A percentile compares a stretch with the other conserved stretches of the same genome.
Evolutionary conservation across 1,284 basidiomycete species (phyloP).

Genomic region (Tausonia pullulans): DNA sequence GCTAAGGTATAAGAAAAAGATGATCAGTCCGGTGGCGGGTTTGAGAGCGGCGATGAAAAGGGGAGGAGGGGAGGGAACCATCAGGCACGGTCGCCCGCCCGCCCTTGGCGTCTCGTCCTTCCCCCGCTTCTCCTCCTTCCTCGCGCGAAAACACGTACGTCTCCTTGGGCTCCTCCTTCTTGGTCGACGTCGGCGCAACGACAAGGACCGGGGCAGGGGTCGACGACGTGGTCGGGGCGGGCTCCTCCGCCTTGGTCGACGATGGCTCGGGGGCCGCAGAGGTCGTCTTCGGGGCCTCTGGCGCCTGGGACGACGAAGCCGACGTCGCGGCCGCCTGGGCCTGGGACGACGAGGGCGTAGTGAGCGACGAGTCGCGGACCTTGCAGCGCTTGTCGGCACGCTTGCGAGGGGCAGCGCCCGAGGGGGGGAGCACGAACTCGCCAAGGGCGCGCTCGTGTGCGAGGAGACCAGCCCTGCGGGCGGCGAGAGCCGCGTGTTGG

Average conservation of each 20-base stretch:
- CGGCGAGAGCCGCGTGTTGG: neutral
- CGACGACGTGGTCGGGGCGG: neutral
- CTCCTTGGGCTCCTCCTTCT: neutral
- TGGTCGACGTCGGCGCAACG: neutral
- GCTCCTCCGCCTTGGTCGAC: neutral
- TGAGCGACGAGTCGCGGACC: neutral
- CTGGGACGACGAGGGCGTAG: neutral
- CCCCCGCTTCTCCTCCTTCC: neutral
- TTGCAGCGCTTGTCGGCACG: slow-evolving; percentile 4
- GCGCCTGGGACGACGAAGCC: neutral
- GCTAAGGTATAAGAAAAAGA: neutral
- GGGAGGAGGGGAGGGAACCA: neutral
- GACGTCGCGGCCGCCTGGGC: neutral
- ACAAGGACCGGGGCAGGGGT: neutral
- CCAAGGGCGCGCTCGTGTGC: neutral
- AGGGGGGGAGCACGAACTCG: neutral
- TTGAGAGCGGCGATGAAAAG: neutral
- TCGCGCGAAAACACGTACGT: neutral
- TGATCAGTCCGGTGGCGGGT: neutral
- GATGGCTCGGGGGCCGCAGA: neutral
- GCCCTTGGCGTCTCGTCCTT: neutral
- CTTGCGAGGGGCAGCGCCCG: neutral
- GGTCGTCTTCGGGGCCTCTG: neutral
- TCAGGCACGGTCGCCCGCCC: neutral
- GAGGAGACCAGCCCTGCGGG: neutral